Base-by-base conservation (phyloP, 805 yeast species). In the Jamesozyma gamospora region DNA sequence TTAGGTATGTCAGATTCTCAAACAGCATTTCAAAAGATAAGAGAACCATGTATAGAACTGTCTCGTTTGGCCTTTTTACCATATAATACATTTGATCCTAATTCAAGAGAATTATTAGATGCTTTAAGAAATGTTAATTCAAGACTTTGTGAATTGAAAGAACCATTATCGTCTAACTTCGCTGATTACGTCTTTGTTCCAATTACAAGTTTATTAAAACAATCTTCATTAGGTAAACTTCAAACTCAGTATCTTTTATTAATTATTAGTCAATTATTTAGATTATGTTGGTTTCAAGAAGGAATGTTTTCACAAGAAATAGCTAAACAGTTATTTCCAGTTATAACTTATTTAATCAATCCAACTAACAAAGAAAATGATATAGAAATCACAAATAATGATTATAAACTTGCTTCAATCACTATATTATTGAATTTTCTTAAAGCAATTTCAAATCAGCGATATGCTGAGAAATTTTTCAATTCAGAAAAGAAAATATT, bases 131-230 rank as follows among this genome's bases (percentile, higher is more conserved):
- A 55, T 2, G 45, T 72, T 4, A 63, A 66, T 30, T 29, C 34
- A 11, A 10, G 37, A 18, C 36, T 34, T 19, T 12, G 28, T 32
- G 21, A 14, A n/a, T 18, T 14, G 37, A 32, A 49, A 44, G 47
- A 32, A 4, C 12, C 41, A 1, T 39, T 70, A 1, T 61, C 74
- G 0, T 45, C 63, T 1, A 63, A 62, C 19, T 50, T 78, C 15
- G 81, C 81, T 0, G 82, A 79, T 44, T 77, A 78, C 42, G 65
- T 79, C 1, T 77, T 77, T 55, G 69, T 75, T 11, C 86, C 87
- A 0, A 49, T 80, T 3, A 69, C 76, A 1, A 69, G 70, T 39
- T 51, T 80, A 8, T 55, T 80, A 31, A 70, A 71, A 41, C 70
- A 70, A 32, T 67, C 67, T 1, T 45, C 63, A n/a, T 51, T 77